Evolutionary conservation across 768 basidiomycete genomes (phyloP), one percentile per base, ranked within the genome.

Genomic region (Suillus subaureus): DNA sequence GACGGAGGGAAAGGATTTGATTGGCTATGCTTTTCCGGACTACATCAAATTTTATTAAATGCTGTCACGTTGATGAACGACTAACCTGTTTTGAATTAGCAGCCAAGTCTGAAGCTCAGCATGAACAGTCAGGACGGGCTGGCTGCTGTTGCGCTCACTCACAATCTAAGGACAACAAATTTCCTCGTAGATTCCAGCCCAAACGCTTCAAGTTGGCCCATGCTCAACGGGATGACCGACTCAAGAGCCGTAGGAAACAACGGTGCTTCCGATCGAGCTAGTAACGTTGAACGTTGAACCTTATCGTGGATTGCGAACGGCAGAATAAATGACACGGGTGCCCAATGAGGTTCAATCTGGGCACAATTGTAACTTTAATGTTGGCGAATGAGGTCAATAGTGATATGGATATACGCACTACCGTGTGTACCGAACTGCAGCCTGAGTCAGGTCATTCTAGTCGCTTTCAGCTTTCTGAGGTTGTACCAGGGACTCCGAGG

Each of bases 141-240:
- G 6, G 49, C 49, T 23, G 49, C 61, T 62, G 45, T 62, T 62
- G 39, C 39, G 28, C 12, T 62, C 64, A 61, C 39, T 37, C 31
- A 47, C 11, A 47, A 33, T 33, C 33, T 33, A 33, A 33, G 23
- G 47, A 23, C 49, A 16, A 15, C 15, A 28, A 61, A 5, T 23
- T 35, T 6, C 9, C 16, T 42, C 9, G 55, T 12, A 21, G 21
- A 31, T 60, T 33, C 16, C n/a, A n/a, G 28, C 11, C 4, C 51
- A 28, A 52, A 52, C 3, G 12, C 23, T 49, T 45, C 45, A 45
- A n/a, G 47, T 23, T 28, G 7, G 8, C 7, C 23, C 26, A 18
- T 52, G 26, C 26, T 54, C 18, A 3, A 54, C 0, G 18, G 28
- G 26, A 52, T 16, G 4, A 16, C 26, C 26, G 26, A n/a, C n/a